Evolutionary conservation across 2,329 filamentous ascomycete species (phyloP).

Genomic region (Celoporthe dispersa): DNA sequence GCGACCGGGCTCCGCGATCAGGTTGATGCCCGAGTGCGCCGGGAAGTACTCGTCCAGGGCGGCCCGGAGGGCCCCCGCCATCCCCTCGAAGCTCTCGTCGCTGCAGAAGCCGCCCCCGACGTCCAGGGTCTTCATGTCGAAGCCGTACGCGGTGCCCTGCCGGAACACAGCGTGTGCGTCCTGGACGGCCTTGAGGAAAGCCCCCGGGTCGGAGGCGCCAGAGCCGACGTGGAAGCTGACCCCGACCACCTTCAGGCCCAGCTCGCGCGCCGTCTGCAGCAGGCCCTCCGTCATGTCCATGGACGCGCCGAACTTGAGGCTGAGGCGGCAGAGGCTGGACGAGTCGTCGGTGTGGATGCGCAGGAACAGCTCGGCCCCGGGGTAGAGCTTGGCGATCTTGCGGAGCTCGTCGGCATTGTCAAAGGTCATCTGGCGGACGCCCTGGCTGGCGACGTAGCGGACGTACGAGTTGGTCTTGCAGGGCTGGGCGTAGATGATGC

Average conservation of each 20-base stretch:
- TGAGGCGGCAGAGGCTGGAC: constrained; percentile 89
- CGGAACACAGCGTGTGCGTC: constrained; percentile 91
- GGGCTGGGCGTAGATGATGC: constrained; percentile 98
- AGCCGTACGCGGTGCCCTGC: constrained; percentile 77
- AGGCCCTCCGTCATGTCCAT: constrained; percentile 80
- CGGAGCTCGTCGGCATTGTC: constrained; percentile 97
- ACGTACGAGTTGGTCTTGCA: constrained; percentile 99
- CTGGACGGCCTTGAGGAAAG: constrained; percentile 87
- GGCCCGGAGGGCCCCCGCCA: constrained; percentile 78
- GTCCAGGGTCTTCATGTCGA: constrained; percentile 83
- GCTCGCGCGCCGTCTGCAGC: constrained; percentile 76
- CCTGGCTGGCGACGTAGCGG: constrained; percentile 80
- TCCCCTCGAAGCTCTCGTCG: constrained; percentile 82
- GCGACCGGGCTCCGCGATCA: constrained; percentile 95
- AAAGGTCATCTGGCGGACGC: constrained; percentile 98
- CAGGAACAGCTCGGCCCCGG: constrained; percentile 86
- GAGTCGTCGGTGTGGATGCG: constrained; percentile 97
- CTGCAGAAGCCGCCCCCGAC: constrained; percentile 92
- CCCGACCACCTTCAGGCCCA: constrained; percentile 89
- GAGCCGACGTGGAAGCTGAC: constrained; percentile 99
- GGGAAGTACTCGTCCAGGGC: constrained; percentile 91
- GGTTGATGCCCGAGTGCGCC: constrained; percentile 67
- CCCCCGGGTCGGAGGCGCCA: constrained; percentile 88
- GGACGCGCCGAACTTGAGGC: constrained; percentile 95
- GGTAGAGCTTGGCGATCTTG: constrained; percentile 94